Evolutionary conservation across 176 grass and related monocot species (phyloP).

Genomic region (Oryza punctata): DNA sequence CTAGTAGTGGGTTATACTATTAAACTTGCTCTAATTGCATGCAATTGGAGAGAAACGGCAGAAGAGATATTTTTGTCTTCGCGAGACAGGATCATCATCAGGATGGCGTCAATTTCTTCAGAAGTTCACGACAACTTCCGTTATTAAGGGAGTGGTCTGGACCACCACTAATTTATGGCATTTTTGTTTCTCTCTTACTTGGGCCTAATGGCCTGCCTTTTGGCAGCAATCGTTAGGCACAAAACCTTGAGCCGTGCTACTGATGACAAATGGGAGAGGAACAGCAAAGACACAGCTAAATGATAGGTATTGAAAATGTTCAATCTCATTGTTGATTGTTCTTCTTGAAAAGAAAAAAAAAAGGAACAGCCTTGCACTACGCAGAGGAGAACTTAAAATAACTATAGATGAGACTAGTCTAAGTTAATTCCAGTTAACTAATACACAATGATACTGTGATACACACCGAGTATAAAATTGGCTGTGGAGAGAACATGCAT

Average conservation of each 20-base stretch:
- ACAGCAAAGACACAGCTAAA: not conserved
- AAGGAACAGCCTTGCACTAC: not conserved
- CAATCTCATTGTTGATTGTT: not conserved
- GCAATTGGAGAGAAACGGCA: not conserved
- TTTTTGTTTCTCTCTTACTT: not conserved
- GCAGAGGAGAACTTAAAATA: not conserved
- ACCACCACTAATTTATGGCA: not conserved
- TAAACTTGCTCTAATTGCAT: not conserved
- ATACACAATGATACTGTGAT: not conserved
- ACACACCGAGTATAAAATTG: constrained; percentile 1
- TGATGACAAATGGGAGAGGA: constrained; percentile 4
- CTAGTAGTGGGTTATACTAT: too few relatives aligned
- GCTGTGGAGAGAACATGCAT: constrained; percentile 30
- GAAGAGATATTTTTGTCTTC: not conserved
- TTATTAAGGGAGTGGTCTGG: constrained; percentile 28
- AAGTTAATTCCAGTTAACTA: not conserved
- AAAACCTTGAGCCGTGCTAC: constrained; percentile 3
- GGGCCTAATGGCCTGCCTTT: constrained; percentile 27
- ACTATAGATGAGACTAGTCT: not conserved
- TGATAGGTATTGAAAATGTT: not conserved
- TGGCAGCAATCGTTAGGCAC: not conserved
- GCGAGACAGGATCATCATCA: not conserved
- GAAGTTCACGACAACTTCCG: constrained; percentile 11
- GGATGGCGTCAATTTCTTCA: not conserved
- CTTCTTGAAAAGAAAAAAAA: not conserved